These are phyloP conservation scores for Colletotrichum scovillei DNA, from an alignment of 2,329 filamentous ascomycete genomes.

Conservation along the genomic window DNA sequence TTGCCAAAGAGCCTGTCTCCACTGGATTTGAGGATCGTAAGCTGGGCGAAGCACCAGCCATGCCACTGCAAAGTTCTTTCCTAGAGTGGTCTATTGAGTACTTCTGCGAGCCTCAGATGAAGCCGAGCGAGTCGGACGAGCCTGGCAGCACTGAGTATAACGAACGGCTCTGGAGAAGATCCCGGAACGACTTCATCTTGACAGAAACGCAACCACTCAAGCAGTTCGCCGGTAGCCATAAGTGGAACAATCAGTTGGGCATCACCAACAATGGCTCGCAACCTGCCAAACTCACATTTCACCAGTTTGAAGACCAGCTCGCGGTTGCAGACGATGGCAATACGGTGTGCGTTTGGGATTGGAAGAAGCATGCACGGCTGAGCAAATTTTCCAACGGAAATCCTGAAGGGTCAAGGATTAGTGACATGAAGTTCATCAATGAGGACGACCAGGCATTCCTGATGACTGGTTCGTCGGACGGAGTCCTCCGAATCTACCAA, in stretches of 20 bases:
- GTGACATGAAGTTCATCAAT: conserved; percentile 96
- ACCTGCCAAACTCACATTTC: conserved; percentile 92
- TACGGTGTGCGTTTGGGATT: conserved; percentile 93
- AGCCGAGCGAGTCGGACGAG: conserved; percentile 93
- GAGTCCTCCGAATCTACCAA: conserved; percentile 91
- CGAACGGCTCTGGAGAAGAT: conserved; percentile 89
- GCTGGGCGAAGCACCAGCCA: conserved; percentile 65
- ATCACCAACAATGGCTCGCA: conserved; percentile 92
- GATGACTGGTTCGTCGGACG: conserved; percentile 95
- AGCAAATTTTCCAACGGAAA: conserved; percentile 95
- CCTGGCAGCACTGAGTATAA: conserved; percentile 98
- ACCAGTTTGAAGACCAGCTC: conserved; percentile 97
- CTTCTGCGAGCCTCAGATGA: conserved; percentile 99
- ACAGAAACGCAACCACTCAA: conserved; percentile 94
- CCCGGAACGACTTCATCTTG: conserved; percentile 92
- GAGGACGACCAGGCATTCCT: conserved; percentile 96
- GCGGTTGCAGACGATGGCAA: conserved; percentile 94
- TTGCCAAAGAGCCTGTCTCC: conserved; percentile 82
- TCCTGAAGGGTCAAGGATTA: conserved; percentile 89
- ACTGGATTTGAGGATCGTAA: conserved; percentile 77
- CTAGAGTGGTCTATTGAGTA: conserved; percentile 98
- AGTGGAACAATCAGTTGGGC: conserved; percentile 86
- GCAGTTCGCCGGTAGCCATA: conserved; percentile 83
- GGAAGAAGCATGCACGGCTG: conserved; percentile 79
- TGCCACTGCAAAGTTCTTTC: conserved; percentile 87